phyloP scores from a whole-genome alignment of 2,329 filamentous ascomycete species.

The Fusarium cyanostomum region DNA sequence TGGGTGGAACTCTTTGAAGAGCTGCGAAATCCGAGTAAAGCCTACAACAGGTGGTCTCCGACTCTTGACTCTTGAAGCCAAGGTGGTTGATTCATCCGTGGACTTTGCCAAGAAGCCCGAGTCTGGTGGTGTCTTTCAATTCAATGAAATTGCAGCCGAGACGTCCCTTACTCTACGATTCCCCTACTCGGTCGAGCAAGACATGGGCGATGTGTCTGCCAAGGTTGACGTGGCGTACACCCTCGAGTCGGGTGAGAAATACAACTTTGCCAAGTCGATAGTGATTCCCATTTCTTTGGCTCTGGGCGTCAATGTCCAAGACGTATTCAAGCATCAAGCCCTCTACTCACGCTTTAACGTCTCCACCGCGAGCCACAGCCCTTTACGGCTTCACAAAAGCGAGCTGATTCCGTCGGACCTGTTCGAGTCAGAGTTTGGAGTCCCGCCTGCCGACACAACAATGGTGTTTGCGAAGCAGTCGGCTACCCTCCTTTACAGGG shows the following conservation, averaged over 20 bases:
- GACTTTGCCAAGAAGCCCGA: constrained; percentile 62
- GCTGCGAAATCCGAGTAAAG: constrained; percentile 68
- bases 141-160: constrained; percentile 57
- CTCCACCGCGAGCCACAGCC: constrained; percentile 79
- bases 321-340: constrained; percentile 85
- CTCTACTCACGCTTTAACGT: constrained; percentile 93
- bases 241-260: constrained; percentile 67
- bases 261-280: constrained; percentile 57
- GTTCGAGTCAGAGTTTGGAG: constrained; percentile 71
- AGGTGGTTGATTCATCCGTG: constrained; percentile 55
- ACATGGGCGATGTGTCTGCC: constrained; percentile 74
- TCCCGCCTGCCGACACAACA: constrained; percentile 61
- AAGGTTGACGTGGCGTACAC: constrained; percentile 80
- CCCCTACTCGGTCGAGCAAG: constrained; percentile 86
- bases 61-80: constrained; percentile 68
- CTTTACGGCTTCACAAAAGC: constrained; percentile 77
- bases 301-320: constrained; percentile 94
- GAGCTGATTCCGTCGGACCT: constrained; percentile 75
- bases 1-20: constrained; percentile 76
- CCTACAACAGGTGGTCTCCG: constrained; percentile 73
- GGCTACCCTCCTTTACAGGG: constrained; percentile 81
- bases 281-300: constrained; percentile 79
- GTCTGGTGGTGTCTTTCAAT: constrained; percentile 63
- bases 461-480: constrained; percentile 84
- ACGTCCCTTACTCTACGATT: constrained; percentile 68